A percentile compares a stretch with the other conserved stretches of the same genome.
Evolutionary conservation across 2,329 filamentous ascomycete genomes (phyloP).

Genomic region (Fusarium anguioides): DNA sequence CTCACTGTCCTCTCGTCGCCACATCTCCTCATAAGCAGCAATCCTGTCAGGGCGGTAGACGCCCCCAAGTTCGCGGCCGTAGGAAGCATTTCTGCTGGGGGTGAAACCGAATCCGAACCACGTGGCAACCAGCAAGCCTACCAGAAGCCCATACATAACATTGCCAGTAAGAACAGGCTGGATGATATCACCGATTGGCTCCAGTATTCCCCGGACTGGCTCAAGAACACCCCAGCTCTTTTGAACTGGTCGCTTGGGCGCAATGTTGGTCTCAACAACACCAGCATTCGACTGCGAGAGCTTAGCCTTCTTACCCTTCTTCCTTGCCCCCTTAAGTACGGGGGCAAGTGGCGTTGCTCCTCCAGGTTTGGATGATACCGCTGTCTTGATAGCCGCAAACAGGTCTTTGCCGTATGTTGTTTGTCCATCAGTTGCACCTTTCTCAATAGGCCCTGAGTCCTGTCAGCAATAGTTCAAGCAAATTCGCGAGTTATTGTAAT

Average conservation of each 20-base stretch:
- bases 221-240: constrained; percentile 84
- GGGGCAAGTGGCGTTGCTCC: constrained; percentile 59
- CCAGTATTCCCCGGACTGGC: constrained; percentile 75
- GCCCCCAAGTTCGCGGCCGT: constrained; percentile 47
- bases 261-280: constrained; percentile 53
- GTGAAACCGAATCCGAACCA: constrained; percentile 75
- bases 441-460: constrained; percentile 86
- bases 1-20: constrained; percentile 86
- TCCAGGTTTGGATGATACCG: constrained; percentile 74
- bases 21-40: constrained; percentile 92
- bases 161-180: constrained; percentile 80
- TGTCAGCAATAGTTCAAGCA: constrained; percentile 45
- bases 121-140: constrained; percentile 76
- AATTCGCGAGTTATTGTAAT: constrained; percentile 38
- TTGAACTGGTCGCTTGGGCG: constrained; percentile 56
- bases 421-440: constrained; percentile 92
- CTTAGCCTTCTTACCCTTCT: constrained; percentile 67
- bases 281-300: constrained; percentile 58
- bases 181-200: constrained; percentile 76
- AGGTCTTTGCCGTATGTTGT: constrained; percentile 83
- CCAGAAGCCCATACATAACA: constrained; percentile 78
- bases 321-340: constrained; percentile 65
- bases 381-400: constrained; percentile 76
- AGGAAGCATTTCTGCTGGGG: constrained; percentile 52
- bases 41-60: constrained; percentile 70